Evolutionary conservation across 2,329 filamentous ascomycete genomes (phyloP).

Genomic region (Iodosphaeria phyllophila): DNA sequence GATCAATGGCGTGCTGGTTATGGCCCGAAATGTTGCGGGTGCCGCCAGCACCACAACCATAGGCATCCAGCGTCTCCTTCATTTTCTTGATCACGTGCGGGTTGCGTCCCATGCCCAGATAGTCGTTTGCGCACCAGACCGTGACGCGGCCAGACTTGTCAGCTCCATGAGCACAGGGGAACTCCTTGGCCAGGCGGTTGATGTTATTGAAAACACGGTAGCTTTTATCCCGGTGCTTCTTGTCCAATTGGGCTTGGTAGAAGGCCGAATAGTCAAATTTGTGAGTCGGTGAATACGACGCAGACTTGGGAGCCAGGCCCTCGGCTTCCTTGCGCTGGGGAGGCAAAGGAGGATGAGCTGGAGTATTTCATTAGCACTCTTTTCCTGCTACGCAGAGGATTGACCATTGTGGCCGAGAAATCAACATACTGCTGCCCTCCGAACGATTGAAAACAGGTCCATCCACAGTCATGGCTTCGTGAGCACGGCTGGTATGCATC

Average conservation of each 20-base stretch:
- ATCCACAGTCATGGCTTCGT: conserved; percentile 65
- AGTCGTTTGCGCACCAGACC: conserved; percentile 99
- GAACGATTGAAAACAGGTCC: conserved; percentile 26
- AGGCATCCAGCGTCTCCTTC: conserved; percentile 88
- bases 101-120: conserved; percentile 94
- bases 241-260: conserved; percentile 76
- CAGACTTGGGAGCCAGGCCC: no score
- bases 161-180: conserved; percentile 84
- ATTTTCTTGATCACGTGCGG: conserved; percentile 70
- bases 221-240: conserved; percentile 99
- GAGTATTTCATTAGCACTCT: no score
- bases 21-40: conserved; percentile 97
- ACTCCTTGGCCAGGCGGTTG: conserved; percentile 91
- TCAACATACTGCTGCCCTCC: conserved; percentile 27
- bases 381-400: no score
- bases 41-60: conserved; percentile 86
- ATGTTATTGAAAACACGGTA: conserved; percentile 99
- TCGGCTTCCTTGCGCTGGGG: no score
- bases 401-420: not conserved
- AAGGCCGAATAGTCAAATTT: conserved; percentile 87
- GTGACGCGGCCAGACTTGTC: conserved; percentile 71
- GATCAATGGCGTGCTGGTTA: conserved; percentile 76
- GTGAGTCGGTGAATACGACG: not conserved
- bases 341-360: no score
- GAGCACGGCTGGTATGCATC: conserved; percentile 62